Percentiles rank a stretch among this genome's conserved stretches.
Evolutionary conservation across 75 land plant genomes (phyloP).

Genomic region (Sequoiadendron giganteum): DNA sequence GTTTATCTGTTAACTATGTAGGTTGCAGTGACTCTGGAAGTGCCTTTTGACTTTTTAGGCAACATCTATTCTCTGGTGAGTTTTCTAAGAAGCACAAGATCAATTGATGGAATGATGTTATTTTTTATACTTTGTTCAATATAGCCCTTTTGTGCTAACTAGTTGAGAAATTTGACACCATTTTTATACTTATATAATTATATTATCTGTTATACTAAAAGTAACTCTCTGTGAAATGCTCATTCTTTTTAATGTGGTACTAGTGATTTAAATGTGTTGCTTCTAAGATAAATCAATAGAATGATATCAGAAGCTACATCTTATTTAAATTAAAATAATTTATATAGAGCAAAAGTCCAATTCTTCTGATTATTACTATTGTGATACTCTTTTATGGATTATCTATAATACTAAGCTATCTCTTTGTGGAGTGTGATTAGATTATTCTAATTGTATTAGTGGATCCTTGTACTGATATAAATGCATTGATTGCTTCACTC

Average conservation of each 20-base stretch:
- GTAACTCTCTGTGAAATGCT: not conserved
- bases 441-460: not conserved
- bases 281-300: not conserved
- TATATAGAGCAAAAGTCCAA: not conserved
- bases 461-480: conserved; percentile 4
- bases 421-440: not conserved
- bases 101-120: not conserved
- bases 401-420: too few relatives aligned
- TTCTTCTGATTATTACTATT: not conserved
- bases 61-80: conserved; percentile 73
- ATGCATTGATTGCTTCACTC: not conserved
- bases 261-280: not conserved
- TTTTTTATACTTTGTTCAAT: not conserved
- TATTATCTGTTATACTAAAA: not conserved
- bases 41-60: conserved; percentile 77
- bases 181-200: not conserved
- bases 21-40: conserved; percentile 64
- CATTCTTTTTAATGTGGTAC: not conserved
- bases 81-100: not conserved
- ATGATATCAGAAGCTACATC: not conserved
- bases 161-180: not conserved
- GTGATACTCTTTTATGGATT: too few relatives aligned
- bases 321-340: not conserved
- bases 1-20: conserved; percentile 23
- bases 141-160: not conserved